Evolutionary conservation across 768 basidiomycete species (phyloP).

Genomic region (Trametes elegans): DNA sequence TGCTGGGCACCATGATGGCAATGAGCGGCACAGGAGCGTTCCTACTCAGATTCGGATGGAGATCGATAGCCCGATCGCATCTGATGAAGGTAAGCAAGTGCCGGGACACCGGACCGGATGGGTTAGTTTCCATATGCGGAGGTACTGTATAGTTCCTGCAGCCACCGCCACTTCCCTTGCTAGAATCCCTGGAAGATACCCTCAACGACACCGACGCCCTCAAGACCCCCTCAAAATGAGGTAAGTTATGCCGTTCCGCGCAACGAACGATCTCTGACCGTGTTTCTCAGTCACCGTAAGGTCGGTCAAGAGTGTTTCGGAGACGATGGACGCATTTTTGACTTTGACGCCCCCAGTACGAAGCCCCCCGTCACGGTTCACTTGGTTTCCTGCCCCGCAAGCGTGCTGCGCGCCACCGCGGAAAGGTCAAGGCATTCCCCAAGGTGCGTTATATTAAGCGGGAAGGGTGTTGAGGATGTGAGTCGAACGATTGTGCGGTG

Average conservation of each 20-base stretch:
- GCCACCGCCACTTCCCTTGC: slow-evolving; percentile 25
- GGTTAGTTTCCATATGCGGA: background rate
- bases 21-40: too few species aligned
- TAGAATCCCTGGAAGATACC: slow-evolving; percentile 9
- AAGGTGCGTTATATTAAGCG: slow-evolving; percentile 56
- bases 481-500: background rate
- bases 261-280: slow-evolving; percentile 20
- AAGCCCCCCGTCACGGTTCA: slow-evolving; percentile 98
- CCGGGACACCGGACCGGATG: background rate
- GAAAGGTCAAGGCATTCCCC: slow-evolving; percentile 99
- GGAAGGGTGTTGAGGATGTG: background rate
- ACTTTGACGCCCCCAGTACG: slow-evolving; percentile 58
- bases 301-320: slow-evolving; percentile 38
- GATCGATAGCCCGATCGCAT: slow-evolving; percentile 2
- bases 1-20: too few species aligned
- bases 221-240: slow-evolving; percentile 37
- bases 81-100: background rate
- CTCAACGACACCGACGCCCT: slow-evolving; percentile 23
- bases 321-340: slow-evolving; percentile 3
- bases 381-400: slow-evolving; percentile 97
- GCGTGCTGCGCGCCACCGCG: slow-evolving; percentile 94
- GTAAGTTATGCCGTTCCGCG: slow-evolving; percentile 27
- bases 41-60: too few species aligned
- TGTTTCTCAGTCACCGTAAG: slow-evolving; percentile 76
- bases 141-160: slow-evolving; percentile 29